Conservation (phyloP, 169 alveolate species). For the Plasmodium berghei region DNA sequence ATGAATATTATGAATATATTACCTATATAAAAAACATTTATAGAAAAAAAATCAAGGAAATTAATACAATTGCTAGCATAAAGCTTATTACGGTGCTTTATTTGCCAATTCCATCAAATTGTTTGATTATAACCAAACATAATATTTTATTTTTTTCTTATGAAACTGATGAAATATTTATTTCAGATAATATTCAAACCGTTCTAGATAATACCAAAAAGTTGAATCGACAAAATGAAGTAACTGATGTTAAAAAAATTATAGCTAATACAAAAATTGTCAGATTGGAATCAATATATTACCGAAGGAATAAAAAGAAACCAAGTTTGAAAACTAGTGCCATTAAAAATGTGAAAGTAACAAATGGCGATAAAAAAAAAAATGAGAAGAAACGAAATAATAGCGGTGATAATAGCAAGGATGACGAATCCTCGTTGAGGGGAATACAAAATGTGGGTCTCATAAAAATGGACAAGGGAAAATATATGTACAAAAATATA, state of each 20-base stretch:
- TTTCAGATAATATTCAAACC: constrained; percentile 53
- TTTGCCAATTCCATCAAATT: constrained; percentile 70
- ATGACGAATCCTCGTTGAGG: background rate
- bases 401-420: background rate
- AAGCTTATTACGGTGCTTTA: constrained; percentile 46
- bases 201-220: constrained; percentile 24
- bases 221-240: background rate
- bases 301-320: too few relatives aligned
- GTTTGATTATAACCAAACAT: constrained; percentile 62
- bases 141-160: constrained; percentile 71
- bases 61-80: constrained; percentile 43
- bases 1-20: constrained; percentile 76
- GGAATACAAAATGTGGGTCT: background rate
- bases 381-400: background rate
- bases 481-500: background rate
- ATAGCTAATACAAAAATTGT: constrained; percentile 63
- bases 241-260: constrained; percentile 24
- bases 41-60: constrained; percentile 27
- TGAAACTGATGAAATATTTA: constrained; percentile 67
- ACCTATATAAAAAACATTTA: constrained; percentile 70
- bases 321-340: background rate
- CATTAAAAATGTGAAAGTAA: background rate
- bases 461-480: background rate
- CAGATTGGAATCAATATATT: constrained; percentile 27
- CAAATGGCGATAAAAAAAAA: background rate